A percentile compares a stretch with the other conserved stretches of the same genome.
Conservation (phyloP, 176 grass and related monocot species). For the Oryza glumipatula region DNA sequence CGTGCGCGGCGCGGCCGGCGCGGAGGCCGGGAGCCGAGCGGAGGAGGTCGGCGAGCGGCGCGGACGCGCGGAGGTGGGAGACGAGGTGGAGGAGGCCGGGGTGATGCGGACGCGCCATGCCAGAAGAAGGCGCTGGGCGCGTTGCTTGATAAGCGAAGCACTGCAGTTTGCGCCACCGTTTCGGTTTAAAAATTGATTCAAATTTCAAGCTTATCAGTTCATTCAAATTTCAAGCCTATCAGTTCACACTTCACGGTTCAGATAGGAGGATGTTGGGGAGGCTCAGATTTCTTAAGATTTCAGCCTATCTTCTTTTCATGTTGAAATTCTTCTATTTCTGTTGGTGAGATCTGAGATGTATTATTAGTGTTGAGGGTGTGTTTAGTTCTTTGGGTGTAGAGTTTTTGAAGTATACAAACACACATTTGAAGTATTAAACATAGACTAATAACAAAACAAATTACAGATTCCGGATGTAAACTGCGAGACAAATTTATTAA, state of each 20-base stretch:
- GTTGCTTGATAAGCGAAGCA: background rate
- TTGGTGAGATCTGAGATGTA: background rate
- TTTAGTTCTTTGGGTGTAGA: no score
- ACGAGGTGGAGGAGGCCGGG: slow-evolving; percentile 5
- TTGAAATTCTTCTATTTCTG: background rate
- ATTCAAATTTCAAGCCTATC: background rate
- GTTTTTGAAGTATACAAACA: no score
- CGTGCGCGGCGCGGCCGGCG: background rate
- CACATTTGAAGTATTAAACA: no score
- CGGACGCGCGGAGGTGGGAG: slow-evolving; percentile 28
- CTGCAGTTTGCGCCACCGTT: background rate
- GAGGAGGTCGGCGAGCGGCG: slow-evolving; percentile 39
- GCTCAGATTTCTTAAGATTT: background rate
- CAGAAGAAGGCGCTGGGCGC: background rate
- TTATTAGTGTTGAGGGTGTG: no score
- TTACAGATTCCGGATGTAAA: no score
- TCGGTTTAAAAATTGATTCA: background rate
- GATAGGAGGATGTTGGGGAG: no score
- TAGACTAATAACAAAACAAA: no score
- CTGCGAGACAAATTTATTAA: no score
- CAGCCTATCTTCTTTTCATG: background rate
- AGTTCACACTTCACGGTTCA: no score
- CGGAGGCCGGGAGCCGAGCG: background rate
- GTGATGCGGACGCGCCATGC: slow-evolving; percentile 9
- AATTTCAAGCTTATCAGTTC: background rate